Base-by-base conservation (phyloP, 306 rosid genomes). In the Malus fusca region DNA sequence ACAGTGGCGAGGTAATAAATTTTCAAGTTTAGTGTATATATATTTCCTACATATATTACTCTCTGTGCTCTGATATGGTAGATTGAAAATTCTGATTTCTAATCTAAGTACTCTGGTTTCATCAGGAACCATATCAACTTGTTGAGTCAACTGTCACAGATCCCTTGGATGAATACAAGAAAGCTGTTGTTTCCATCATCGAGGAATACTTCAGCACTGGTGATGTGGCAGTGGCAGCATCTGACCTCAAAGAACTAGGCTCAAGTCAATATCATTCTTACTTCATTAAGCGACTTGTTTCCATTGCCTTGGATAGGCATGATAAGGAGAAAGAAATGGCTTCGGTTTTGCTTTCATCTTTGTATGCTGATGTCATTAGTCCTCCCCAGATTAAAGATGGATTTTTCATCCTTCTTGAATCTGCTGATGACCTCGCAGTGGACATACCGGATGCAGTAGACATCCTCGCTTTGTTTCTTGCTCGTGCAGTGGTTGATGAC, bases 291-390 rank as follows among this genome's bases (percentile, higher is more conserved):
- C 90, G 99, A 23, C 97, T 95, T 60, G 87, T 95, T 66, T 95
- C 99, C 75, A 75, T 90, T 91, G 97, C 99, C 66, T 88, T 95
- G 99, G 99, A 95, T 75, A 89, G 97, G 78, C 97, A 92, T 78
- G 99, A 95, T 78, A 95, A 92, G 82, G 99, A 95, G 87, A 95
- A 95, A 84, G 99, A 95, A 83, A 95, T 92, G 99, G 97, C 99
- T 55, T 95, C 99, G 8, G 97, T 95, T 84, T 79, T 95, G 65
- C 96, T 95, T 75, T 95, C 99, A 77, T 89, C 97, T 44, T 77
- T 92, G 86, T 95, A 95, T 85, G 97, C 92, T 69, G 97, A 95
- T 92, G 97, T 92, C 66, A 90, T 95, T 73, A 89, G 91, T 44
- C 97, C 99, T 64, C 73, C 80, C 40, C 99, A 95, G 87, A 95